Evolutionary conservation across 257 asterid species (phyloP).

Genomic region (Nyctanthes arbortristis): DNA sequence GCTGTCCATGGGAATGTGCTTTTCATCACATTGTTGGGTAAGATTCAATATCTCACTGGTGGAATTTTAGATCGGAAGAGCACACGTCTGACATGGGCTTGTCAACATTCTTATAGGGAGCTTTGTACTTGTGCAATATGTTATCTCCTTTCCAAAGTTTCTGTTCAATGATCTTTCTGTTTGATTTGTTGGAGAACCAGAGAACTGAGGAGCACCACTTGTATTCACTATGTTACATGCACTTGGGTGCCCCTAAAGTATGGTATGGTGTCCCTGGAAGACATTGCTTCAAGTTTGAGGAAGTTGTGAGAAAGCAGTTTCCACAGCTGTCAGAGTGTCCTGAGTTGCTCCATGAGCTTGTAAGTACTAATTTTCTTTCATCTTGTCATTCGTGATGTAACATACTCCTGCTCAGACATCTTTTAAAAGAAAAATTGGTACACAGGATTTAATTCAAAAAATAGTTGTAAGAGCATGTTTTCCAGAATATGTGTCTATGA

Average conservation of each 20-base stretch:
- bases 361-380: constrained; percentile 38
- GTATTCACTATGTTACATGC: constrained; percentile 72
- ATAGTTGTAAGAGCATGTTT: no score
- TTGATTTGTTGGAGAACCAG: constrained; percentile 49
- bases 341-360: constrained; percentile 57
- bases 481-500: no score
- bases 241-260: constrained; percentile 65
- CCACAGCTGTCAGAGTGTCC: constrained; percentile 55
- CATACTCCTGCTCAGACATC: background rate
- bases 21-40: constrained; percentile 85
- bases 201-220: constrained; percentile 73
- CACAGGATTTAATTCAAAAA: no score
- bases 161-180: constrained; percentile 29
- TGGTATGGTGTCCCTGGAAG: constrained; percentile 79
- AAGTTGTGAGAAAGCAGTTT: constrained; percentile 53
- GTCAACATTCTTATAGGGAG: background rate
- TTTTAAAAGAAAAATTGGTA: no score
- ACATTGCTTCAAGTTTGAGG: constrained; percentile 59
- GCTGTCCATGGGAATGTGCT: constrained; percentile 77
- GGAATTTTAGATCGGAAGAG: no score
- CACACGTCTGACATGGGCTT: no score
- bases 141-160: constrained; percentile 18
- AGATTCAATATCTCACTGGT: constrained; percentile 23
- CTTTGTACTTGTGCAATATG: background rate
- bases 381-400: constrained; percentile 10